Evolutionary conservation across 495 filamentous ascomycete genomes (phyloP).

Genomic region (Lineolata rhizophorae): DNA sequence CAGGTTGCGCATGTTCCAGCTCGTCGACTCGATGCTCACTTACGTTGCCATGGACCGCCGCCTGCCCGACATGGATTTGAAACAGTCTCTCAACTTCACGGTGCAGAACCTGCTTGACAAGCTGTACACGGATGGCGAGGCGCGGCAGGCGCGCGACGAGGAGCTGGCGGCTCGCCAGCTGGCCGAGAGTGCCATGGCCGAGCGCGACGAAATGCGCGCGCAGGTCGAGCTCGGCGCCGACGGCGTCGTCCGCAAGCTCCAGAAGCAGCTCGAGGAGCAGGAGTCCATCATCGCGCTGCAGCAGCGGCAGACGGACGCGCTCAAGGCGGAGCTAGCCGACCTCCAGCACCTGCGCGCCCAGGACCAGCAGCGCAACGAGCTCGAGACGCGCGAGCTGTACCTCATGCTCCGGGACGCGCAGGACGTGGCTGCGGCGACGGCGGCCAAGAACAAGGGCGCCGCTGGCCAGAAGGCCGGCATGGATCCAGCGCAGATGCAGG

Average conservation of each 20-base stretch:
- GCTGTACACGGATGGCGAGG: slow-evolving; percentile 89
- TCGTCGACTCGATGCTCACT: slow-evolving; percentile 93
- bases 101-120: slow-evolving; percentile 89
- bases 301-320: slow-evolving; percentile 56
- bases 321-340: slow-evolving; percentile 77
- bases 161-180: slow-evolving; percentile 72
- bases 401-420: slow-evolving; percentile 97
- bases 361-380: slow-evolving; percentile 82
- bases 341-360: slow-evolving; percentile 70
- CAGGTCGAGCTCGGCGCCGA: slow-evolving; percentile 85
- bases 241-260: slow-evolving; percentile 77
- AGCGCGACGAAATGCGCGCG: slow-evolving; percentile 89
- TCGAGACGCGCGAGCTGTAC: slow-evolving; percentile 91
- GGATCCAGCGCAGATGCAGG: slow-evolving; percentile 59
- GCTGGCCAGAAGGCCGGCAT: slow-evolving; percentile 29
- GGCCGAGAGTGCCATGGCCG: slow-evolving; percentile 84
- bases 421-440: slow-evolving; percentile 51
- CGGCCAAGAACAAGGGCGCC: slow-evolving; percentile 35
- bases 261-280: slow-evolving; percentile 85
- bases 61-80: slow-evolving; percentile 88
- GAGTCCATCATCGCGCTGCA: slow-evolving; percentile 74
- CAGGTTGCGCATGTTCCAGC: slow-evolving; percentile 85
- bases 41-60: slow-evolving; percentile 98
- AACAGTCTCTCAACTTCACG: slow-evolving; percentile 91
- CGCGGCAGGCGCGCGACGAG: slow-evolving; percentile 75